A percentile compares a stretch with the other conserved stretches of the same genome.
phyloP scores from a whole-genome alignment of 2,329 filamentous ascomycete genomes.

The Grosmannia serpens region DNA sequence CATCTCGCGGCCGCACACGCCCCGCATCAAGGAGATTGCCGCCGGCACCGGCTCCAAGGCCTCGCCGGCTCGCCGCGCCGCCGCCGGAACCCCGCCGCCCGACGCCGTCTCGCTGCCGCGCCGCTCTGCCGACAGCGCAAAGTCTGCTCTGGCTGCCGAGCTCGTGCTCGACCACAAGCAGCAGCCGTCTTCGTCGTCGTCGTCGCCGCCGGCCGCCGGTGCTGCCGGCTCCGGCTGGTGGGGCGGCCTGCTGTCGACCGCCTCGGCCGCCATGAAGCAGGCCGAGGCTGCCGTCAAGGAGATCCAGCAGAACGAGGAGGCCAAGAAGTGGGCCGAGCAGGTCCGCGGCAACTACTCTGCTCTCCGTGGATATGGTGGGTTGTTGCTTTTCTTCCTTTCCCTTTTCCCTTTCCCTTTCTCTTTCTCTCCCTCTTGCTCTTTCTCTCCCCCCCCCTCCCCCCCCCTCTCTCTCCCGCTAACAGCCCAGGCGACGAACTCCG shows the following conservation, averaged over 20 bases:
- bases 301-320: slow-evolving; percentile 92
- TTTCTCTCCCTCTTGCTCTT: background rate
- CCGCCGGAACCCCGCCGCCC: slow-evolving; percentile 41
- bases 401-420: background rate
- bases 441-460: background rate
- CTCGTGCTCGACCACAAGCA: slow-evolving; percentile 22
- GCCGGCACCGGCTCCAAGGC: slow-evolving; percentile 27
- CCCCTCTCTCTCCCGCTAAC: background rate
- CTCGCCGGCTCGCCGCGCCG: slow-evolving; percentile 36
- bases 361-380: slow-evolving; percentile 62
- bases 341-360: slow-evolving; percentile 79
- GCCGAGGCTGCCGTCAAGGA: slow-evolving; percentile 89
- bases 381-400: background rate
- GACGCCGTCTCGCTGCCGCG: slow-evolving; percentile 38
- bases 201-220: slow-evolving; percentile 12
- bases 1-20: slow-evolving; percentile 67
- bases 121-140: slow-evolving; percentile 12
- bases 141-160: slow-evolving; percentile 14
- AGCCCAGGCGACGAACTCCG: slow-evolving; percentile 69
- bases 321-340: slow-evolving; percentile 91
- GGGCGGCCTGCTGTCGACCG: slow-evolving; percentile 75
- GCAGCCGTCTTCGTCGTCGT: slow-evolving; percentile 22
- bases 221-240: slow-evolving; percentile 67
- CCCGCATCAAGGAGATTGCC: slow-evolving; percentile 48
- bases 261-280: slow-evolving; percentile 78